Evolutionary conservation across 352 stramenopile genomes (phyloP), one percentile per base, ranked within the genome.

Genomic region (Phytophthora pini): DNA sequence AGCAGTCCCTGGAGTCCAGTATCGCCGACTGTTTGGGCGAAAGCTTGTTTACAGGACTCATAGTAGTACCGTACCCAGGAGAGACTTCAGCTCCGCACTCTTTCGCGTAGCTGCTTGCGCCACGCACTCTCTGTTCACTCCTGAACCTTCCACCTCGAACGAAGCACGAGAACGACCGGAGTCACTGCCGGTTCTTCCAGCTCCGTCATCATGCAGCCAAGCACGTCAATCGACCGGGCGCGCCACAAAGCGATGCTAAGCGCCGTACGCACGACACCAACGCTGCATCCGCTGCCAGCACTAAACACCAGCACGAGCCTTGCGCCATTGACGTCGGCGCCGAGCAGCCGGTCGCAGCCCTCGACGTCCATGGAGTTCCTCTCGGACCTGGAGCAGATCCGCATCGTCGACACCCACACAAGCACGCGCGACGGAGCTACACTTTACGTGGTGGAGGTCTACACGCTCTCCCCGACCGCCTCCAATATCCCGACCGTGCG

Each of bases 371-470:
- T 69, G 27, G 62, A 68, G n/a, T 84, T 80, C 57, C 61, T 87
- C 4, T 49, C 69, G 41, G 65, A 54, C 17, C 62, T 87, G 27
- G 73, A 82, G 15, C 67, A 59, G 36, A 68, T 84, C 11, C 65
- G 69, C 26, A 74, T 87, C 62, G 39, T 48, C 17, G 53, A 71
- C 26, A 80, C 72, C 1, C 47, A 59, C 15, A 50, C 29, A 5
- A 56, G 59, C 38, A 56, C 68, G n/a, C 57, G 53, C 5, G 57
- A 84, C 24, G 61, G 61, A 5, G 63, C 68, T 13, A 74, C 72
- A 1, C 61, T 76, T 31, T 87, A 78, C 51, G 63, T 75, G n/a
- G 59, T 87, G 24, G 58, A 84, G 22, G 45, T 69, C 15, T 81
- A 58, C 57, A 56, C 36, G 7, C 52, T 76, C 22, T 65, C 41